These are phyloP conservation scores for Parathielavia hyrcaniae DNA, from an alignment of 495 filamentous ascomycete genomes.

Conservation along the genomic window DNA sequence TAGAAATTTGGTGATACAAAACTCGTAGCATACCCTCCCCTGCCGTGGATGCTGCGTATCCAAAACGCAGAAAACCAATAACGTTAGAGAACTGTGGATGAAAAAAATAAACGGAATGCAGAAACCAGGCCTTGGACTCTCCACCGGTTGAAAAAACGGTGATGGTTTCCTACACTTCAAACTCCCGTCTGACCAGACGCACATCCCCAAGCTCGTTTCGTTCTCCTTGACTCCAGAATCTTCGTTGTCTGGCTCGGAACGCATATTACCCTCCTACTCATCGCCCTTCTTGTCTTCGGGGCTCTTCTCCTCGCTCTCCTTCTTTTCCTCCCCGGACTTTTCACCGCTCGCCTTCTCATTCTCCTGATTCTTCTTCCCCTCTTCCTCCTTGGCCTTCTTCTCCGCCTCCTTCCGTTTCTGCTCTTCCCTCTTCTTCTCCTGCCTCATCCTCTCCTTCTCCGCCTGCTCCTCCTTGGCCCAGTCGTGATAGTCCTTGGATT, in stretches of 20 bases:
- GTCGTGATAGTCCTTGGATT: slow-evolving; percentile 46
- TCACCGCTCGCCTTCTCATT: slow-evolving; percentile 9
- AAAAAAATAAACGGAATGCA: no score
- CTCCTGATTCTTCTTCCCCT: slow-evolving; percentile 24
- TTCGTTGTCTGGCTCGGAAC: neutral
- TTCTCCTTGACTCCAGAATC: neutral
- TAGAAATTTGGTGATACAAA: no score
- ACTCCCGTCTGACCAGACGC: no score
- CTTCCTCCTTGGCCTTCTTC: slow-evolving; percentile 24
- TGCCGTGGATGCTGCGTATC: no score
- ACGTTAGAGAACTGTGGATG: no score
- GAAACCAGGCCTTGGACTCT: no score
- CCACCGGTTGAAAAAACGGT: no score
- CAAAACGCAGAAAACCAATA: no score
- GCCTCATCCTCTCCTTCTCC: slow-evolving; percentile 29
- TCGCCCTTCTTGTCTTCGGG: neutral
- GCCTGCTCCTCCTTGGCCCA: slow-evolving; percentile 33
- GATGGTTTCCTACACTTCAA: neutral
- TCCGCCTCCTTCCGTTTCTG: slow-evolving; percentile 29
- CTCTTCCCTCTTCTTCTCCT: slow-evolving; percentile 36
- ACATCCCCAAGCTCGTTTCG: neutral
- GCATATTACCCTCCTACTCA: neutral
- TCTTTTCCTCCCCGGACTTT: slow-evolving; percentile 6
- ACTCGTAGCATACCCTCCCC: no score
- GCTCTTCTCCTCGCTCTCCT: neutral